phyloP scores from a whole-genome alignment of 176 grass and related monocot species.

The Hyparrhenia diplandra region DNA sequence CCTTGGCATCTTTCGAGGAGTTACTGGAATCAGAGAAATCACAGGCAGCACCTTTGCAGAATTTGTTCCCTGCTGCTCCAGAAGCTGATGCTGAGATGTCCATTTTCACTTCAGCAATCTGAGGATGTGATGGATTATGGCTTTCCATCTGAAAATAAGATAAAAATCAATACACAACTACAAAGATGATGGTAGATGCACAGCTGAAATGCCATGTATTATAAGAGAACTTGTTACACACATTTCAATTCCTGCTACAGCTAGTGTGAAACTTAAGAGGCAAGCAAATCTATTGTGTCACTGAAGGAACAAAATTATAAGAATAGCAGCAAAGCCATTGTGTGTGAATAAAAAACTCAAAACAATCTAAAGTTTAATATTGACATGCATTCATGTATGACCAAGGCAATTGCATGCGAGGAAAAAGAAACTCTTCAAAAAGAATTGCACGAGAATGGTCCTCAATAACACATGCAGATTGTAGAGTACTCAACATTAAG shows the following conservation, averaged over 20 bases:
- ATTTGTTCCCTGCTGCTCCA: conserved; percentile 51
- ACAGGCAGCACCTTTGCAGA: conserved; percentile 63
- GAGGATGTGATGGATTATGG: conserved; percentile 23
- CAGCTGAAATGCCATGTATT: not conserved
- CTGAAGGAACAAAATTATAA: not conserved
- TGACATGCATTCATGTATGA: not conserved
- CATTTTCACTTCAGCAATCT: conserved; percentile 66
- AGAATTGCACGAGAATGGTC: not conserved
- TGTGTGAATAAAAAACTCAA: not conserved
- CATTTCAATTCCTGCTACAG: not conserved
- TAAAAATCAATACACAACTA: conserved; percentile 15
- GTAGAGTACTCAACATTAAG: not conserved
- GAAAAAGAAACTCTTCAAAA: not conserved
- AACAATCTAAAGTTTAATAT: not conserved
- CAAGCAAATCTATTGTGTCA: not conserved
- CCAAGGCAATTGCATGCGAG: not conserved
- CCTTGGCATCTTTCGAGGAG: conserved; percentile 56
- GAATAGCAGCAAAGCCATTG: not conserved
- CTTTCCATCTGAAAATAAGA: conserved; percentile 70
- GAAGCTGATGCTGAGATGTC: conserved; percentile 46
- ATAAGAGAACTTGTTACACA: not conserved
- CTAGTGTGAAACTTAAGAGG: not conserved
- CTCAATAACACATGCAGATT: not conserved
- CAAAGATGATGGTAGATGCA: not conserved
- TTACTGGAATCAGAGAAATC: conserved; percentile 60